Percentiles rank a stretch among this genome's conserved stretches.
Evolutionary conservation across 2,329 filamentous ascomycete species (phyloP).

Genomic region (Elsinoe necatrix): DNA sequence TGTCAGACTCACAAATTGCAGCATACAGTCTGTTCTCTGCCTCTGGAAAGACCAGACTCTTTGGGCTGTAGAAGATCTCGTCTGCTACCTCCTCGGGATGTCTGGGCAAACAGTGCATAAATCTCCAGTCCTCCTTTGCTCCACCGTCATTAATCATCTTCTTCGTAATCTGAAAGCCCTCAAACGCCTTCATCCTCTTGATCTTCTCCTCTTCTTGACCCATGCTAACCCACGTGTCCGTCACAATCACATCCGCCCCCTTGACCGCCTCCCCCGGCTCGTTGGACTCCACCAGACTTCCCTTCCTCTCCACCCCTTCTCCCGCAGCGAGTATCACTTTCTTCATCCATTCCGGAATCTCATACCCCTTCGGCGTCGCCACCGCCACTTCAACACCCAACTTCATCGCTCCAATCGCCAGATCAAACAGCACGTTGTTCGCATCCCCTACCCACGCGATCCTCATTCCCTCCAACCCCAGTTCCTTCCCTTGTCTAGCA

Average conservation of each 20-base stretch:
- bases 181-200: slow-evolving; percentile 71
- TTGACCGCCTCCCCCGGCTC: slow-evolving; percentile 78
- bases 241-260: slow-evolving; percentile 81
- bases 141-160: slow-evolving; percentile 76
- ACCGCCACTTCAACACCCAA: slow-evolving; percentile 79
- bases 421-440: slow-evolving; percentile 93
- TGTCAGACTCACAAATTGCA: slow-evolving; percentile 57
- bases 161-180: slow-evolving; percentile 83
- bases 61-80: slow-evolving; percentile 82
- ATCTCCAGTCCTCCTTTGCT: slow-evolving; percentile 84
- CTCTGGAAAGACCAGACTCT: slow-evolving; percentile 85
- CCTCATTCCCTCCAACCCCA: slow-evolving; percentile 75
- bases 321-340: slow-evolving; percentile 60
- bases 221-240: slow-evolving; percentile 98
- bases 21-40: slow-evolving; percentile 93
- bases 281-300: slow-evolving; percentile 64
- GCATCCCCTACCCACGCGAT: slow-evolving; percentile 94
- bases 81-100: slow-evolving; percentile 90
- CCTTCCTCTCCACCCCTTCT: slow-evolving; percentile 48
- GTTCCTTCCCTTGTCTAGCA: slow-evolving; percentile 33
- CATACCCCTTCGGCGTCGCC: slow-evolving; percentile 76
- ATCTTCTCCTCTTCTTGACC: slow-evolving; percentile 82
- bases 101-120: slow-evolving; percentile 95
- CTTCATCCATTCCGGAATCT: slow-evolving; percentile 68
- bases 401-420: slow-evolving; percentile 81